These are phyloP conservation scores for Botrytis pseudocinerea DNA, from an alignment of 2,329 filamentous ascomycete genomes.

Conservation along the genomic window DNA sequence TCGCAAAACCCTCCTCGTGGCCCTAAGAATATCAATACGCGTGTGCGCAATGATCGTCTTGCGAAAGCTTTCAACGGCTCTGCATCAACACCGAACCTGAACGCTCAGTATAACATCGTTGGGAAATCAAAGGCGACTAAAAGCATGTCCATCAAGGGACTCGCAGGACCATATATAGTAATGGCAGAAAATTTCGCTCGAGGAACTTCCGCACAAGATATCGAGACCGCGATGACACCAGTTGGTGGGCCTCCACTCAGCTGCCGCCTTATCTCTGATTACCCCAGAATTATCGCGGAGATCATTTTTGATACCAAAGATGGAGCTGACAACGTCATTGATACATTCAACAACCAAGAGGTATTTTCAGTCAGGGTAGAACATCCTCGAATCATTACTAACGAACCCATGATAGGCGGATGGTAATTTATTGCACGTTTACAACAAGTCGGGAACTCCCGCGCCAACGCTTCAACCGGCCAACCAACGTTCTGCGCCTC, in stretches of 20 bases:
- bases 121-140: conserved; percentile 41
- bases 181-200: conserved; percentile 80
- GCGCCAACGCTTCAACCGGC: conserved; percentile 8
- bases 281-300: conserved; percentile 74
- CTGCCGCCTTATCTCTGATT: conserved; percentile 67
- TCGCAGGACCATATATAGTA: conserved; percentile 69
- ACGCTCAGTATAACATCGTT: conserved; percentile 41
- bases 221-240: conserved; percentile 77
- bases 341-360: conserved; percentile 76
- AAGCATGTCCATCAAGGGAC: conserved; percentile 71
- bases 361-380: conserved; percentile 48
- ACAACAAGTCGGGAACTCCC: conserved; percentile 57
- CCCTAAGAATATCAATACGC: conserved; percentile 32
- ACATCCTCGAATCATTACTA: background rate
- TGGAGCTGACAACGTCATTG: conserved; percentile 72
- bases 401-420: conserved; percentile 58
- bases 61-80: conserved; percentile 35
- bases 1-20: conserved; percentile 44
- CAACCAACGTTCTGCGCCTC: conserved; percentile 13
- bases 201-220: conserved; percentile 78
- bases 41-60: conserved; percentile 37
- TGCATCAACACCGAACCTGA: conserved; percentile 39
- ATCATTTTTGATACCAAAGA: conserved; percentile 71
- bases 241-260: conserved; percentile 68
- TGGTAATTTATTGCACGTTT: conserved; percentile 71